Base-by-base conservation (phyloP, 2,329 filamentous ascomycete genomes). In the Pseudogymnoascus sp. region DNA sequence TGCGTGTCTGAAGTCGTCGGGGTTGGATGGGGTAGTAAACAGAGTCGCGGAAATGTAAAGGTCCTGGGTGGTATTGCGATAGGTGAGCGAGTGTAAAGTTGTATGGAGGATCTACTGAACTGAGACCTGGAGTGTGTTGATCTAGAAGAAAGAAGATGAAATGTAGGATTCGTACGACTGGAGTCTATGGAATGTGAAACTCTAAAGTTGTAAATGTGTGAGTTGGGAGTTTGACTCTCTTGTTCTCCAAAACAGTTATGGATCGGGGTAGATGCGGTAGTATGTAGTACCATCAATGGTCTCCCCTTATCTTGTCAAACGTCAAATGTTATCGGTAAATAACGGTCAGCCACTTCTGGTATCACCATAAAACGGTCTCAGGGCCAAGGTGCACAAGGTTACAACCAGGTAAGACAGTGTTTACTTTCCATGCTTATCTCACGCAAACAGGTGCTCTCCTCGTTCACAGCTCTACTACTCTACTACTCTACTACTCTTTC, bases 281-380 rank as follows among this genome's bases (percentile, higher is more conserved):
- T 31, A 56, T 56, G 46, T 56, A 56, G 46, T 31, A 56, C 46
- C 26, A 56, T 56, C 46, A 19, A 56, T 56, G 46, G 46, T 33
- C 26, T 56, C 46, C 46, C 46, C 46, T 56, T 56, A 56, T 56
- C 50, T 33, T 26, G 22, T 26, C 43, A 12, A 53, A 8, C 24
- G 19, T 41, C 19, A 24, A 43, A 28, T 56, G 50, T 56, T 56
- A 33, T 56, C 50, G 50, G 50, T 33, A 56, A 56, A 56, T 56
- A 56, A 56, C 50, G 50, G 50, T 33, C 50, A 19, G 28, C n/a
- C 28, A 33, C n/a, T 22, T 22, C 10, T 19, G 26, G 50, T 33
- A 56, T 19, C 50, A 33, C 50, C n/a, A 56, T 19, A 56, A 33
- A 56, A 56, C 50, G 50, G 50, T 56, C 50, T 33, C 50, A 19